A percentile compares a stretch with the other conserved stretches of the same genome.
These are phyloP conservation scores for Raffaelea albimanens DNA, from an alignment of 2,329 filamentous ascomycete genomes.

Conservation along the genomic window DNA sequence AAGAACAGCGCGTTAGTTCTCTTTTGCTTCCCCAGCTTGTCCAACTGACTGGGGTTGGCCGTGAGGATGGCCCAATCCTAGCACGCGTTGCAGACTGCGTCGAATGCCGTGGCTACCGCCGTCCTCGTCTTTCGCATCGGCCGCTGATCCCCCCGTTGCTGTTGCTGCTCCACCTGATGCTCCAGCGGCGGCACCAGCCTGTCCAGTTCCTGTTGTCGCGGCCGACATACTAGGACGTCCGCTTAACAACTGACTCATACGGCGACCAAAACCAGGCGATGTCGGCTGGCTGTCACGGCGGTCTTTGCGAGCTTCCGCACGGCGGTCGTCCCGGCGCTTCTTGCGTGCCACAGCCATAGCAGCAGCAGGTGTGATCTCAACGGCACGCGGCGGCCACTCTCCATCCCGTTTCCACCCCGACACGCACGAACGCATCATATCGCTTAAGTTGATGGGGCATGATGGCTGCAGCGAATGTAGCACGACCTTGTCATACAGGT, in stretches of 20 bases:
- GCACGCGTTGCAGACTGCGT: slow-evolving; percentile 24
- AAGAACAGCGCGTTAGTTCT: too few relatives aligned
- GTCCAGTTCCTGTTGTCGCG: too few relatives aligned
- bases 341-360: neutral
- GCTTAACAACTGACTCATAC: slow-evolving; percentile 10
- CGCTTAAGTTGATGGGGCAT: slow-evolving; percentile 77
- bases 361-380: neutral
- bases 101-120: slow-evolving; percentile 19
- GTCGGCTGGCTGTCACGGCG: slow-evolving; percentile 1
- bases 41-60: neutral
- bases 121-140: slow-evolving; percentile 1
- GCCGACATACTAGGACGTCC: too few relatives aligned
- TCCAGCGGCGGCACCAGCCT: neutral
- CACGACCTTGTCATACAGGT: slow-evolving; percentile 85
- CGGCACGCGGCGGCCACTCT: slow-evolving; percentile 68
- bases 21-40: neutral
- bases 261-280: slow-evolving; percentile 8
- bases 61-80: slow-evolving; percentile 18
- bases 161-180: slow-evolving; percentile 2
- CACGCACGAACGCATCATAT: slow-evolving; percentile 73
- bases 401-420: slow-evolving; percentile 88
- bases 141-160: neutral
- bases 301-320: neutral
- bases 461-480: slow-evolving; percentile 70
- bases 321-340: slow-evolving; percentile 3